These are phyloP conservation scores for Globisporangium echinulatum DNA, from an alignment of 352 stramenopile species.

Conservation along the genomic window DNA sequence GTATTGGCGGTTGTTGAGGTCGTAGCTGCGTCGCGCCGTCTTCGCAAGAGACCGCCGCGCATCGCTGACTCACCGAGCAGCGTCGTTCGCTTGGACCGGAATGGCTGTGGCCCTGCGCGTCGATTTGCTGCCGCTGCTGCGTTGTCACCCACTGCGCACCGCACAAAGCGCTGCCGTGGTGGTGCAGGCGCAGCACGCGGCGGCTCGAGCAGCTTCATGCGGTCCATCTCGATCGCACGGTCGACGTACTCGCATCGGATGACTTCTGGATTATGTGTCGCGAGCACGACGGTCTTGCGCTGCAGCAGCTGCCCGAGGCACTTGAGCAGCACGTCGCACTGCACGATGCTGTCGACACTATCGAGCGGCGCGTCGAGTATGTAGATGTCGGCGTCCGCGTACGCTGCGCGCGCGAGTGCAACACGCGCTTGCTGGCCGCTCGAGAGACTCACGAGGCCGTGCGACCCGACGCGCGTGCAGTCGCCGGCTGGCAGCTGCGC, in stretches of 20 bases:
- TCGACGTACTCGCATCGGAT: slow-evolving; percentile 38
- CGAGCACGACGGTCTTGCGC: slow-evolving; percentile 44
- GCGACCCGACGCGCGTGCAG: slow-evolving; percentile 32
- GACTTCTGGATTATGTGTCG: slow-evolving; percentile 50
- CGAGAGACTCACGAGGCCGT: slow-evolving; percentile 45
- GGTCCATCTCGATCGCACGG: slow-evolving; percentile 26
- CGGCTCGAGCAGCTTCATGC: slow-evolving; percentile 21
- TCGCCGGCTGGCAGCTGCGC: slow-evolving; percentile 50
- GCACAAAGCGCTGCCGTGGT: not conserved
- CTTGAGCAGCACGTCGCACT: slow-evolving; percentile 53
- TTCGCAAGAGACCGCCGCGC: not conserved
- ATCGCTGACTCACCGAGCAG: slow-evolving; percentile 7
- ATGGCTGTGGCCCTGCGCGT: slow-evolving; percentile 6
- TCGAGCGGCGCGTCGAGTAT: slow-evolving; percentile 46
- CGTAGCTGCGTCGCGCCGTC: not conserved
- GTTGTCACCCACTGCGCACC: not conserved
- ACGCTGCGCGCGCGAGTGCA: slow-evolving; percentile 46
- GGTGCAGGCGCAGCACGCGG: not conserved
- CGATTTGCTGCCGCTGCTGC: not conserved
- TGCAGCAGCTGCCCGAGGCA: slow-evolving; percentile 44
- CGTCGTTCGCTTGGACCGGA: slow-evolving; percentile 11
- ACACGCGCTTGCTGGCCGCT: slow-evolving; percentile 51
- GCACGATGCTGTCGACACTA: slow-evolving; percentile 49
- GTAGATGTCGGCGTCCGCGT: slow-evolving; percentile 48
- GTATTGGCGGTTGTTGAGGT: not conserved